Conservation (phyloP, 345 rosid genomes). For the Gossypium thurberi region DNA sequence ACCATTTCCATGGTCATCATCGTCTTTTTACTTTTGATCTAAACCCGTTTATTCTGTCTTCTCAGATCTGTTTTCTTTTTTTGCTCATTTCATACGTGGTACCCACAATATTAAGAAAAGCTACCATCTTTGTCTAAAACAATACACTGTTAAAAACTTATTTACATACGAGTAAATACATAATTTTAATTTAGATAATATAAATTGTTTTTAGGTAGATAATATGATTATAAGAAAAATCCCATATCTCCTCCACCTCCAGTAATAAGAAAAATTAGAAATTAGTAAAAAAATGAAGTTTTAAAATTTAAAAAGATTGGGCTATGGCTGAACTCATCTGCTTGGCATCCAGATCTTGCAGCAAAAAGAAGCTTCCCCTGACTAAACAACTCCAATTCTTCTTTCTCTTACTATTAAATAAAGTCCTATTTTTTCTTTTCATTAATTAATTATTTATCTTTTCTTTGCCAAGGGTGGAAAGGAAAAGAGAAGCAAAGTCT, state of each 20-base stretch:
- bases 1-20: slow-evolving; percentile 3
- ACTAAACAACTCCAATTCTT: background rate
- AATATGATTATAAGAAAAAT: too few relatives aligned
- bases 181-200: too few relatives aligned
- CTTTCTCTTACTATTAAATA: background rate
- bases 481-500: background rate
- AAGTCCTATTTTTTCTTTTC: background rate
- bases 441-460: background rate
- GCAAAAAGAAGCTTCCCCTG: slow-evolving; percentile 52
- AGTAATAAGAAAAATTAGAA: too few relatives aligned
- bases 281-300: background rate
- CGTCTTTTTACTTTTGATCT: slow-evolving; percentile 12
- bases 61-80: background rate
- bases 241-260: too few relatives aligned
- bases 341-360: slow-evolving; percentile 65
- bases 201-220: too few relatives aligned
- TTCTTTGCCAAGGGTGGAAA: background rate
- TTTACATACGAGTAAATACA: too few relatives aligned
- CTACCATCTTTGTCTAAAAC: too few relatives aligned
- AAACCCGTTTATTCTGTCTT: background rate
- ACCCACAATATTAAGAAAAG: too few relatives aligned
- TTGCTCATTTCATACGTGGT: too few relatives aligned
- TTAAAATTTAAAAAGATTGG: background rate
- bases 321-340: slow-evolving; percentile 18
- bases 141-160: too few relatives aligned